A percentile compares a stretch with the other conserved stretches of the same genome.
Evolutionary conservation across 768 basidiomycete genomes (phyloP).

Genomic region (Tricholoma bakamatsutake): DNA sequence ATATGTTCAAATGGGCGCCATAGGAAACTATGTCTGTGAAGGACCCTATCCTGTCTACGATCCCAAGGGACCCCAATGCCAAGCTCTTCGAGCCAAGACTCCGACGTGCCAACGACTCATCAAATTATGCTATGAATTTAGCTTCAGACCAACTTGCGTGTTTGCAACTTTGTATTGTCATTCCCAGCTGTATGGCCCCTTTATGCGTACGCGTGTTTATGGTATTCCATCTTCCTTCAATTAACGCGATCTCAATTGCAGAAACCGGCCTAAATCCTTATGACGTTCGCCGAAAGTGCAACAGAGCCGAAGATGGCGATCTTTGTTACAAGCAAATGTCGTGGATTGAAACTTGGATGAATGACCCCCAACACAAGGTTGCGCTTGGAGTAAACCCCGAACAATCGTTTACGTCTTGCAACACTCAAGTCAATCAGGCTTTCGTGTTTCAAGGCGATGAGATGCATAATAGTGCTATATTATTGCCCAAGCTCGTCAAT

Average conservation of each 20-base stretch:
- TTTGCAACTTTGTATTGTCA: conserved; percentile 80
- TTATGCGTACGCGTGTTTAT: conserved; percentile 50
- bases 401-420: conserved; percentile 64
- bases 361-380: conserved; percentile 69
- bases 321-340: conserved; percentile 76
- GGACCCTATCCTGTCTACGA: conserved; percentile 80
- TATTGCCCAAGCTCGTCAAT: conserved; percentile 78
- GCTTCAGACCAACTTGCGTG: conserved; percentile 59
- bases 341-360: conserved; percentile 90
- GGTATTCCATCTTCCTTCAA: neutral
- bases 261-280: conserved; percentile 83
- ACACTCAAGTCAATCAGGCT: conserved; percentile 72
- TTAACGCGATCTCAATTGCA: conserved; percentile 17
- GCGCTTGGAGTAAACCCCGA: conserved; percentile 66
- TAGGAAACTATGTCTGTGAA: conserved; percentile 81
- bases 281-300: conserved; percentile 75
- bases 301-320: conserved; percentile 60
- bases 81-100: conserved; percentile 53
- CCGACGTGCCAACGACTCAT: conserved; percentile 72
- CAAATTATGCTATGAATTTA: conserved; percentile 60
- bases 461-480: conserved; percentile 72
- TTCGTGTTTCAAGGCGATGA: conserved; percentile 83
- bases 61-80: conserved; percentile 60
- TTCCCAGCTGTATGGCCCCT: conserved; percentile 60
- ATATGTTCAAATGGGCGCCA: conserved; percentile 68